These are phyloP conservation scores for Anthracocystis panici-leucophaei DNA, from an alignment of 1,284 basidiomycete genomes.

Conservation along the genomic window DNA sequence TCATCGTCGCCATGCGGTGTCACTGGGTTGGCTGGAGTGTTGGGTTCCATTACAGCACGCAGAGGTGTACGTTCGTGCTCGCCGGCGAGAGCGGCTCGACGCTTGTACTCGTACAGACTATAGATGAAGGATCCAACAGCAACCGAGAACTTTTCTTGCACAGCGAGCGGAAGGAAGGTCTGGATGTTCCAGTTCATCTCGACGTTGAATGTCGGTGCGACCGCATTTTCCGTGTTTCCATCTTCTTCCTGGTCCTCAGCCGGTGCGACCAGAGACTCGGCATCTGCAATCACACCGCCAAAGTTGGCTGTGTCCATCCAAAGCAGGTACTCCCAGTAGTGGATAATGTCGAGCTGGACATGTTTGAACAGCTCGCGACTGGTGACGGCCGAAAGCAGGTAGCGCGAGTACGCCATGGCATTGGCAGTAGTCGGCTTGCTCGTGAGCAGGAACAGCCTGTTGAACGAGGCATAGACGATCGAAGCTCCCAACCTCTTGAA, in stretches of 20 bases:
- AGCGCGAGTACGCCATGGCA: slow-evolving; percentile 93
- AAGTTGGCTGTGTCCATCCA: slow-evolving; percentile 97
- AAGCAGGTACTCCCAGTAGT: slow-evolving; percentile 93
- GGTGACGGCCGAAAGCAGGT: slow-evolving; percentile 89
- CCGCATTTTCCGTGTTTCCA: slow-evolving; percentile 74
- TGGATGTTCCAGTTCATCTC: slow-evolving; percentile 97
- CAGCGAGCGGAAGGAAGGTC: slow-evolving; percentile 85
- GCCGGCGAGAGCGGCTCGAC: slow-evolving; percentile 73
- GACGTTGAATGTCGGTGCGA: slow-evolving; percentile 49
- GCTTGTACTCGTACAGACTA: slow-evolving; percentile 83
- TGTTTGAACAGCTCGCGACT: slow-evolving; percentile 96
- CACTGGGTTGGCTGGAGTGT: slow-evolving; percentile 63
- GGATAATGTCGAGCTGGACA: slow-evolving; percentile 85
- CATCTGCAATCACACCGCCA: slow-evolving; percentile 81
- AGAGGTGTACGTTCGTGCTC: slow-evolving; percentile 77
- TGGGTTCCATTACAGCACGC: slow-evolving; percentile 74
- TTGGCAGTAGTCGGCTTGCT: slow-evolving; percentile 92
- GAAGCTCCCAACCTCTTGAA: slow-evolving; percentile 91
- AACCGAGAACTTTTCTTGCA: slow-evolving; percentile 83
- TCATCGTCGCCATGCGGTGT: slow-evolving; percentile 7
- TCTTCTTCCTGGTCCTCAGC: slow-evolving; percentile 9
- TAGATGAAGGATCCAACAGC: slow-evolving; percentile 86
- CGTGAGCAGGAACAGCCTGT: slow-evolving; percentile 88
- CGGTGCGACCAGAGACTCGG: slow-evolving; percentile 21
- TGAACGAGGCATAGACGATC: slow-evolving; percentile 95